phyloP scores from a whole-genome alignment of 2,329 filamentous ascomycete genomes.

The Monosporascus sp. region DNA sequence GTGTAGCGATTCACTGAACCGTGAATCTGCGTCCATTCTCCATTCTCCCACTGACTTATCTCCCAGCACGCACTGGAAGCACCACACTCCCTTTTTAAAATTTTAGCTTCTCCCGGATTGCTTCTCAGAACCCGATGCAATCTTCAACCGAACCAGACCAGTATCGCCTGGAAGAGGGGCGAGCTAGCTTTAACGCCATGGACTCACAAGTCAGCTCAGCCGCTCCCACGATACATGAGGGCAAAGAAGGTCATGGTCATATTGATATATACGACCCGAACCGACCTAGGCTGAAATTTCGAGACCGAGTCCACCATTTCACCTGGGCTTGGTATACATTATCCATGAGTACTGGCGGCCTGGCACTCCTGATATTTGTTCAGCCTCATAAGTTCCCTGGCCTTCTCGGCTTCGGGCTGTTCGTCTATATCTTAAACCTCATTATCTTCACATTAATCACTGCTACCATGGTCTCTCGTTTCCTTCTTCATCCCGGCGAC shows the following conservation, averaged over 20 bases:
- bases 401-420: conserved; percentile 56
- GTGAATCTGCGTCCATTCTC: conserved; percentile 3
- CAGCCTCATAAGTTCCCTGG: conserved; percentile 62
- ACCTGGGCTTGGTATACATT: conserved; percentile 71
- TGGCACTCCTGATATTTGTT: conserved; percentile 57
- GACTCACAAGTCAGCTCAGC: conserved; percentile 15
- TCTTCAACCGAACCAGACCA: background rate
- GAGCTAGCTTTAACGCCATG: conserved; percentile 5
- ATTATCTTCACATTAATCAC: conserved; percentile 56
- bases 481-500: conserved; percentile 51
- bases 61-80: background rate
- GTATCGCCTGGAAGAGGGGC: conserved; percentile 10
- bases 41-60: conserved; percentile 1
- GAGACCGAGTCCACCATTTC: conserved; percentile 49
- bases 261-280: conserved; percentile 26
- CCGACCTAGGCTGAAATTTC: conserved; percentile 34
- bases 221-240: conserved; percentile 15
- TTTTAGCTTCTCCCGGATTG: conserved; percentile 2
- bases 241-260: conserved; percentile 14
- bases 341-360: conserved; percentile 69
- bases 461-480: conserved; percentile 51
- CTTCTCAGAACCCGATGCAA: conserved; percentile 3
- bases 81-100: background rate
- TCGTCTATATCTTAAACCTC: conserved; percentile 64
- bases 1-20: too few relatives aligned